Percentiles rank a stretch among this genome's conserved stretches.
These are phyloP conservation scores for Neurospora sp. DNA, from an alignment of 495 filamentous ascomycete species.

Conservation along the genomic window DNA sequence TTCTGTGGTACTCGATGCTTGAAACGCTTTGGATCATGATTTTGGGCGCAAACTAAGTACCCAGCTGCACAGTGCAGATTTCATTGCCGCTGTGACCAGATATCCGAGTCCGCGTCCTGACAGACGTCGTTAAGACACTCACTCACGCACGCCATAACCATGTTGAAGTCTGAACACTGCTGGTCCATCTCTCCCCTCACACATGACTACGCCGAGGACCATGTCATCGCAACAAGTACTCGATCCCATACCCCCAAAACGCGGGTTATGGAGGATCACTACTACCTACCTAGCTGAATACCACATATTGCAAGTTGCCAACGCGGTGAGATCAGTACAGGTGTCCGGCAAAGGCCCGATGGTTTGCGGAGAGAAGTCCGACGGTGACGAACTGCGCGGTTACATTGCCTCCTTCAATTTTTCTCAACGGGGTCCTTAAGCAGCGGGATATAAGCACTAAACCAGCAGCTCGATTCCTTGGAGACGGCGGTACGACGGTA, in stretches of 20 bases:
- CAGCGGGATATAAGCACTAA: neutral
- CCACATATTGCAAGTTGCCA: neutral
- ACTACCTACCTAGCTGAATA: neutral
- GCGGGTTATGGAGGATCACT: neutral
- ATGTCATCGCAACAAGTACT: neutral
- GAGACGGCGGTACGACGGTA: neutral
- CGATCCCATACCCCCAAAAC: neutral
- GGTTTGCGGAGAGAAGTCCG: neutral
- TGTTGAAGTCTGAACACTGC: neutral
- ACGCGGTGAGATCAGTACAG: neutral
- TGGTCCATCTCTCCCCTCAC: neutral
- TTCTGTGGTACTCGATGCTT: neutral
- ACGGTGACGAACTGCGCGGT: neutral
- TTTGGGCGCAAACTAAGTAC: neutral
- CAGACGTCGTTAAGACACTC: neutral
- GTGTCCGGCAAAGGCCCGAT: neutral
- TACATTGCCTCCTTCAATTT: neutral
- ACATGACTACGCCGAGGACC: neutral
- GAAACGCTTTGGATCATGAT: neutral
- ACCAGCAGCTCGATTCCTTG: neutral
- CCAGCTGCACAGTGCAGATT: neutral
- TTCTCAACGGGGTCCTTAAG: neutral
- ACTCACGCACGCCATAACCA: neutral
- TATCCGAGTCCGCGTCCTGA: neutral
- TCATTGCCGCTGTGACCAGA: neutral